Evolutionary conservation across 2,329 filamentous ascomycete species (phyloP).

Genomic region (Cladosporium velox): DNA sequence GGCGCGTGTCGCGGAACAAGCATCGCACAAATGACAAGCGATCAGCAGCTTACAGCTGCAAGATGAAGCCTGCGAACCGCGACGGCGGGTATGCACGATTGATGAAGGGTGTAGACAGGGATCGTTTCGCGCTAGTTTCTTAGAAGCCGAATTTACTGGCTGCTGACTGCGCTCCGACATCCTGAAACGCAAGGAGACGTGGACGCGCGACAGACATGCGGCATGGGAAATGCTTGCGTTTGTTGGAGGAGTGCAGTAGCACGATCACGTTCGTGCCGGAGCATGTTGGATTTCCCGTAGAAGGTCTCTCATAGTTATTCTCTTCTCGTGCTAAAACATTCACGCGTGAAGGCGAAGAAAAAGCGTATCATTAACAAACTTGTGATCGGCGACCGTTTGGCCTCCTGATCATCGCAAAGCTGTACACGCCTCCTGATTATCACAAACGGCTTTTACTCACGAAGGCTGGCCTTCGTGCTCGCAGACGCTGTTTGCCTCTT

Average conservation of each 20-base stretch:
- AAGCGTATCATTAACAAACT: background rate
- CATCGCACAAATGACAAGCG: constrained; percentile 7
- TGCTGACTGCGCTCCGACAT: background rate
- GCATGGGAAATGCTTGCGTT: constrained; percentile 5
- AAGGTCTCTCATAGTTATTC: background rate
- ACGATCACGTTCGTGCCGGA: background rate
- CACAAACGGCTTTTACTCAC: constrained; percentile 12
- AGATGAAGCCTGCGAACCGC: constrained; percentile 10
- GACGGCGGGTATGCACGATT: constrained; percentile 8
- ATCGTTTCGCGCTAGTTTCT: constrained; percentile 3
- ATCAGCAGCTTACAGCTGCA: constrained; percentile 2
- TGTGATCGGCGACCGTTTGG: constrained; percentile 17
- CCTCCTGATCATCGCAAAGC: constrained; percentile 20
- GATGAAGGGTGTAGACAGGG: constrained; percentile 3
- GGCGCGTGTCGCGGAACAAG: background rate
- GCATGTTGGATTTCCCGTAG: constrained; percentile 2
- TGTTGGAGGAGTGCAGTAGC: constrained; percentile 1
- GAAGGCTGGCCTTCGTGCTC: background rate
- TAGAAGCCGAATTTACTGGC: background rate
- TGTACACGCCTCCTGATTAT: constrained; percentile 14
- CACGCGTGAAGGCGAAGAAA: background rate
- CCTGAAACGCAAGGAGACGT: constrained; percentile 10
- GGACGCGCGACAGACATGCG: constrained; percentile 5
- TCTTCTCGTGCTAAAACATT: background rate
- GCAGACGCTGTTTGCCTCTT: background rate